Percentiles rank a stretch among this genome's conserved stretches.
Evolutionary conservation across 345 rosid species (phyloP).

Genomic region (Carallia brachiata): DNA sequence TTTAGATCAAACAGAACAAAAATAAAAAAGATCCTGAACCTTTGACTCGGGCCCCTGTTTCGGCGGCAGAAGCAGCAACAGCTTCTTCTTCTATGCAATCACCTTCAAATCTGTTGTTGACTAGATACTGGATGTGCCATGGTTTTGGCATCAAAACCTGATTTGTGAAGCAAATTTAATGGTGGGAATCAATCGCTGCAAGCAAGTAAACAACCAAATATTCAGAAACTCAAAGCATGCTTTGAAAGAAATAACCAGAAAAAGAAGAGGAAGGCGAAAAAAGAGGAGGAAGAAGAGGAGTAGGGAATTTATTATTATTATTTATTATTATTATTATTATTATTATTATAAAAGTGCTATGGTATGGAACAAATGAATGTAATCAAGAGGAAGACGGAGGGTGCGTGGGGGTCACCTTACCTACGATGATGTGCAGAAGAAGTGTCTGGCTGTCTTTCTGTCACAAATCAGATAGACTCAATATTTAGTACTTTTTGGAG

Average conservation of each 20-base stretch:
- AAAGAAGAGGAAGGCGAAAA: background rate
- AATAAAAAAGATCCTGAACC: background rate
- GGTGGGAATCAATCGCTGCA: too few relatives aligned
- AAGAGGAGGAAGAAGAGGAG: background rate
- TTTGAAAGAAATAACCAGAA: background rate
- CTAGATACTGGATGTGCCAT: background rate
- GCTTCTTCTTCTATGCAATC: background rate
- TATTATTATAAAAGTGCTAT: too few relatives aligned
- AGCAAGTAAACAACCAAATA: too few relatives aligned
- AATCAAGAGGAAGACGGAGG: slow-evolving; percentile 1
- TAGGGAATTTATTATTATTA: too few relatives aligned
- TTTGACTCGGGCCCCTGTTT: background rate
- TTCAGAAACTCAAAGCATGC: too few relatives aligned
- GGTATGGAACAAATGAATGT: too few relatives aligned
- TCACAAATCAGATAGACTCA: background rate
- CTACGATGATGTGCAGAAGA: slow-evolving; percentile 48
- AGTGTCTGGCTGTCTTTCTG: slow-evolving; percentile 26
- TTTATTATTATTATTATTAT: too few relatives aligned
- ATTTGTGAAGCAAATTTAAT: too few relatives aligned
- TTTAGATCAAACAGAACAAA: background rate
- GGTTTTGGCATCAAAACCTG: too few relatives aligned
- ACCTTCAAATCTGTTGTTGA: slow-evolving; percentile 26
- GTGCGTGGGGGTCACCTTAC: slow-evolving; percentile 6
- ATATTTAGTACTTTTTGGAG: too few relatives aligned
- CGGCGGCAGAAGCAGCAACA: background rate